A percentile compares a stretch with the other conserved stretches of the same genome.
Evolutionary conservation across 768 basidiomycete species (phyloP).

Genomic region (Hydnum rufescens): DNA sequence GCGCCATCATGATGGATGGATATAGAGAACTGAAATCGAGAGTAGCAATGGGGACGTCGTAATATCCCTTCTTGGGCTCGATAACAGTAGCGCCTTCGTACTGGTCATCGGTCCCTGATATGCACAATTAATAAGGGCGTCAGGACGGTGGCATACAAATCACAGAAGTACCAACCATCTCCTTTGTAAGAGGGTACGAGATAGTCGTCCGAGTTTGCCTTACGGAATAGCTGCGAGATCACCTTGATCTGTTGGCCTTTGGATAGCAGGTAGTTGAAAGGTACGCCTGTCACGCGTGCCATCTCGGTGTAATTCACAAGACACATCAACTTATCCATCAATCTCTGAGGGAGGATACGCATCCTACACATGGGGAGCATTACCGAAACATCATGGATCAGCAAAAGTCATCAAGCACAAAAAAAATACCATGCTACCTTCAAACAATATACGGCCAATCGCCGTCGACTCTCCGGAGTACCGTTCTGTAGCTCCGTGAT

Average conservation of each 20-base stretch:
- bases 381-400: background rate
- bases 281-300: conserved; percentile 99
- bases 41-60: conserved; percentile 90
- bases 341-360: conserved; percentile 91
- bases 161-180: conserved; percentile 50
- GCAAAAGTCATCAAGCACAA: background rate
- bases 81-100: conserved; percentile 99
- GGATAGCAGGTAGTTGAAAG: conserved; percentile 86
- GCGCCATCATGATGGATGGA: conserved; percentile 99
- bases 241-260: conserved; percentile 99
- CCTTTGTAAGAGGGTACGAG: conserved; percentile 67
- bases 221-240: conserved; percentile 83
- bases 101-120: conserved; percentile 71
- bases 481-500: conserved; percentile 98
- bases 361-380: conserved; percentile 35
- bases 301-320: conserved; percentile 98
- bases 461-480: conserved; percentile 76
- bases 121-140: background rate
- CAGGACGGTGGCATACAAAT: background rate
- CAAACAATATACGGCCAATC: conserved; percentile 91
- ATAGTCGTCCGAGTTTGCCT: conserved; percentile 82
- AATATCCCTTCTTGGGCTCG: conserved; percentile 89
- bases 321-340: conserved; percentile 97
- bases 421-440: conserved; percentile 40
- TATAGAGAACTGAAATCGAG: conserved; percentile 97